Percentiles rank a stretch among this genome's conserved stretches.
Evolutionary conservation across 371 early-diverging fungal species (phyloP).

Genomic region (Mucor irregularis): DNA sequence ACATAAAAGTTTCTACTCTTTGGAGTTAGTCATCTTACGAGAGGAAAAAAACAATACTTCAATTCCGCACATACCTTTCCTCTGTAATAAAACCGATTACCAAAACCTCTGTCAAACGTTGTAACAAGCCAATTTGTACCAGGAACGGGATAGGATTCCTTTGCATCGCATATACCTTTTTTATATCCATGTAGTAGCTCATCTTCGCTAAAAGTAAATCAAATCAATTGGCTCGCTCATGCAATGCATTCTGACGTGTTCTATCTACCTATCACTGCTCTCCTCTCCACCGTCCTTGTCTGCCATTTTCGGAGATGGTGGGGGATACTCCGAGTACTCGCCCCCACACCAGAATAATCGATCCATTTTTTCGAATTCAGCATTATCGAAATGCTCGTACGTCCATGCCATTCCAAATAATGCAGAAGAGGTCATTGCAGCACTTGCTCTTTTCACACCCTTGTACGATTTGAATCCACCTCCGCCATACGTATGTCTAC

Average conservation of each 20-base stretch:
- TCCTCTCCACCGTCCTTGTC: not conserved
- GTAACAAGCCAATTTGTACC: slow-evolving; percentile 49
- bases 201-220: slow-evolving; percentile 26
- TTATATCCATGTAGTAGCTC: slow-evolving; percentile 8
- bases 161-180: slow-evolving; percentile 20
- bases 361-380: slow-evolving; percentile 51
- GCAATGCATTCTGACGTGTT: no score
- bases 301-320: not conserved
- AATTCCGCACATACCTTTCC: slow-evolving; percentile 35
- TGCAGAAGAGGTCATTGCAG: slow-evolving; percentile 49
- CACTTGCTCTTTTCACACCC: slow-evolving; percentile 47
- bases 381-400: slow-evolving; percentile 49
- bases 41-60: not conserved
- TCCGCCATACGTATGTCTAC: slow-evolving; percentile 62
- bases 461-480: slow-evolving; percentile 56
- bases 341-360: slow-evolving; percentile 57
- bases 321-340: slow-evolving; percentile 21
- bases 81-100: slow-evolving; percentile 38
- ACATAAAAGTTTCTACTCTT: slow-evolving; percentile 34
- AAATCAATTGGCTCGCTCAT: no score
- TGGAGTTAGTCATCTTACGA: not conserved
- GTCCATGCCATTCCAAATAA: slow-evolving; percentile 68
- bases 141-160: slow-evolving; percentile 24
- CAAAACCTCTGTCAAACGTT: slow-evolving; percentile 59
- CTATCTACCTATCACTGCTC: slow-evolving; percentile 13